A percentile compares a stretch with the other conserved stretches of the same genome.
These are phyloP conservation scores for Skeletonema tropicum DNA, from an alignment of 108 stramenopile species.

Conservation along the genomic window DNA sequence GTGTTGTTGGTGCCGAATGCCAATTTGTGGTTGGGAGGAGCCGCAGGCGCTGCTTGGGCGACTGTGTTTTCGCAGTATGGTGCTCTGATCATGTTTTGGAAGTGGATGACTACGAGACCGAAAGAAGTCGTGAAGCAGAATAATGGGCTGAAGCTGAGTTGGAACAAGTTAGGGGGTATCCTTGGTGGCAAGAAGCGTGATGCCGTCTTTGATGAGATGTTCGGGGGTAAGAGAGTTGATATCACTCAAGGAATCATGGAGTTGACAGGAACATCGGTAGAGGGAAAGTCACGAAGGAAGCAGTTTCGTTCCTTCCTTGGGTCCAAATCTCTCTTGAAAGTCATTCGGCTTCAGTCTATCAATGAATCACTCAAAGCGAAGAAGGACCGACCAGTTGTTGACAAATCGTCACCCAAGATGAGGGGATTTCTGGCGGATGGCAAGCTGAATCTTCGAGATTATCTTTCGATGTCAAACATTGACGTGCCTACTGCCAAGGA, in stretches of 20 bases:
- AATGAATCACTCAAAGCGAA: neutral
- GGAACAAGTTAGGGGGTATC: neutral
- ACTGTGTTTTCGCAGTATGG: conserved; percentile 73
- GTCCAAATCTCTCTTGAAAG: neutral
- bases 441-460: conserved; percentile 20
- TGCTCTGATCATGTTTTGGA: conserved; percentile 58
- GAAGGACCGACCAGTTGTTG: neutral
- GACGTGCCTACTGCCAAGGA: conserved; percentile 36
- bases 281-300: conserved; percentile 44
- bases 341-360: neutral
- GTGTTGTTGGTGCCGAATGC: conserved; percentile 55
- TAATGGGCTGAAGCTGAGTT: neutral
- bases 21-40: conserved; percentile 66
- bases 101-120: conserved; percentile 49
- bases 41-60: conserved; percentile 82
- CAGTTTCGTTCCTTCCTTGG: conserved; percentile 22
- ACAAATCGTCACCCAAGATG: conserved; percentile 17
- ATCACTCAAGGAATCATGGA: conserved; percentile 68
- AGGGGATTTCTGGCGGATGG: conserved; percentile 38
- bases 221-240: conserved; percentile 26
- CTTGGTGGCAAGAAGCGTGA: neutral
- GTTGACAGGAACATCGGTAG: conserved; percentile 53
- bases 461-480: conserved; percentile 14
- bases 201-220: neutral
- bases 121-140: neutral